Base-by-base conservation (phyloP, 208 protist genomes). In the Crithidia expoeki region DNA sequence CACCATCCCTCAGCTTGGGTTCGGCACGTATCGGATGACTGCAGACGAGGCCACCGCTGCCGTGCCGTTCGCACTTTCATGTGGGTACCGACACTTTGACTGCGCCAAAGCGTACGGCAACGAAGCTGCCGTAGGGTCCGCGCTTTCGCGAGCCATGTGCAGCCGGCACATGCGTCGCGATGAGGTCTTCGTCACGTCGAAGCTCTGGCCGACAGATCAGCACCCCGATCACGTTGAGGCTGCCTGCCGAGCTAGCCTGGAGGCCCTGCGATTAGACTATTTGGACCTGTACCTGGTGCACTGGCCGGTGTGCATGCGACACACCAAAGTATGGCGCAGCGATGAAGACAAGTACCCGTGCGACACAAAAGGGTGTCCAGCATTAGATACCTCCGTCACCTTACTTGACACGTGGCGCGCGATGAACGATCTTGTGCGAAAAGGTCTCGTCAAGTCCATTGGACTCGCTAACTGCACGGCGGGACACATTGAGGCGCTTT, bases 141-240 rank as follows among this genome's bases (percentile, higher is more conserved):
- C 81, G 5, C 71, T 99, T 4, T 55, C 73, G 2, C 51, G 76
- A 42, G 63, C 76, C 5, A 66, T 97, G 50, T 58, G 55, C 49
- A 74, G 53, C 25, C 73, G 84, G 9, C 61, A 61, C 16, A 57
- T 96, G n/a, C 80, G 58, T 10, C 84, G 97, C 32, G 93, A 98
- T 21, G 91, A 98, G 40, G 27, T 98, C 25, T 99, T 97, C 55
- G 58, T 99, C 58, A 98, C 96, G 2, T 96, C 93, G 3, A 99
- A 99, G 72, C 72, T 99, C 21, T 98, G 94, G 88, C 94, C 96
- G 14, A 98, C 94, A 0, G 93, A 96, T 62, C 97, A 99, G 72
- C 85, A 91, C 58, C 86, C 84, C 19, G 81, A 96, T 60, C 40
- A 93, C 69, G 96, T 99, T 4, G 83, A 90, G 72, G 62, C 73